These are phyloP conservation scores for Oryza meridionalis DNA, from an alignment of 176 grass and related monocot genomes.

Conservation along the genomic window DNA sequence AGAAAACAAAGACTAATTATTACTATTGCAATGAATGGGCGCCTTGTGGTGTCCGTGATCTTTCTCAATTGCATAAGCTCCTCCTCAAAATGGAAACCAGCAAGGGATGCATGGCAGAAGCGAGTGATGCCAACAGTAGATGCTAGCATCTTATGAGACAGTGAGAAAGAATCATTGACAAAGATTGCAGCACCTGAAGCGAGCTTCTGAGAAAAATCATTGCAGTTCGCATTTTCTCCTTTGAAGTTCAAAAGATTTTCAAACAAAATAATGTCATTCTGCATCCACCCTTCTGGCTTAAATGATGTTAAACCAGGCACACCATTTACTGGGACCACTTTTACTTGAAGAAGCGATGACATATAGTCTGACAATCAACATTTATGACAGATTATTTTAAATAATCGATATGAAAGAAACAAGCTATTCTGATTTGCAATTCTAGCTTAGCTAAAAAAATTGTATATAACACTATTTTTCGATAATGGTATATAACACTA, in stretches of 20 bases:
- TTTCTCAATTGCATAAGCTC: constrained; percentile 65
- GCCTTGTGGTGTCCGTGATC: constrained; percentile 64
- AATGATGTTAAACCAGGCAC: constrained; percentile 41
- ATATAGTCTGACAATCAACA: constrained; percentile 67
- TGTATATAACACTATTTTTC: not conserved
- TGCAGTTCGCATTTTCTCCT: constrained; percentile 84
- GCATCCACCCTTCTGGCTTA: constrained; percentile 47
- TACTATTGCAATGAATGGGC: constrained; percentile 94
- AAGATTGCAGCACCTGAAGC: constrained; percentile 68
- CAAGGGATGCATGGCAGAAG: constrained; percentile 85
- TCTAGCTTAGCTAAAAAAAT: not conserved
- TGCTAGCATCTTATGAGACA: constrained; percentile 91
- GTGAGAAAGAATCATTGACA: constrained; percentile 81
- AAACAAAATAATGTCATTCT: constrained; percentile 63
- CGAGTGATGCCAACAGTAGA: constrained; percentile 89
- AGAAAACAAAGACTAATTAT: constrained; percentile 42
- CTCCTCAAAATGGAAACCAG: constrained; percentile 88
- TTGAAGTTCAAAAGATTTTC: constrained; percentile 80
- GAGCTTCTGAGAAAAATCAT: constrained; percentile 72
- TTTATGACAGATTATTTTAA: constrained; percentile 23
- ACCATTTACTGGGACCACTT: constrained; percentile 60
- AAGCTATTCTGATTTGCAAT: not conserved
- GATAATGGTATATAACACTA: not conserved
- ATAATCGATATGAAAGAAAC: constrained; percentile 14
- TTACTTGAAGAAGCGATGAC: constrained; percentile 75